Base-by-base conservation (phyloP, 768 basidiomycete genomes). In the Russula ochroleuca region DNA sequence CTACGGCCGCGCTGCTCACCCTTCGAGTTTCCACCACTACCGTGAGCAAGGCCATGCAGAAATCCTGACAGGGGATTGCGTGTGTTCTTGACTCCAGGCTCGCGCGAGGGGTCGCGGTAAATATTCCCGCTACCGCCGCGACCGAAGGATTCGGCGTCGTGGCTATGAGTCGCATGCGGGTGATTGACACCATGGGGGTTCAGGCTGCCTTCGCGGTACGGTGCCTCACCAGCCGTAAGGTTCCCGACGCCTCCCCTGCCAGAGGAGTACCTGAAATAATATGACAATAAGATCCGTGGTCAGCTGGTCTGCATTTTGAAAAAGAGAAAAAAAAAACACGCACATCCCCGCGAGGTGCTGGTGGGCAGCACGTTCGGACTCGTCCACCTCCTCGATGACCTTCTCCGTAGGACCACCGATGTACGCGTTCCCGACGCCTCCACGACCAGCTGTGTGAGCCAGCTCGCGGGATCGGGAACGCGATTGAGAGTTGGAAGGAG, bases 221-320 rank as follows among this genome's bases (percentile, higher is more conserved):
- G 75, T 51, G 59, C 54, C 54, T 63, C 67, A 38, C 67, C 59
- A 21, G 59, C 11, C 6, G 80, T 81, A 23, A 88, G 69, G 66
- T 89, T 89, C 3, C 84, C 88, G 7, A 72, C 66, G n/a, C 88
- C 87, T 40, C 88, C 87, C 55, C 88, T 83, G 50, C 87, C 87
- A 0, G 81, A 83, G 0, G 81, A 83, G 70, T 88, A 85, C 15
- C 84, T 53, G 31, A 8, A n/a, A 28, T 11, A 40, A 11, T 40
- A 8, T 33, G 13, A 59, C 48, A 76, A 50, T 33, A 50, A 43
- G 28, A 1, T 28, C 23, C 23, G 13, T 19, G 49, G 28, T 57
- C 45, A 48, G 43, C 1, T 14, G 41, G 10, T 33, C 13, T 21
- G 33, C 38, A 41, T 17, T 28, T 28, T 28, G 28, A 28, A 28